A percentile compares a stretch with the other conserved stretches of the same genome.
These are phyloP conservation scores for Fusarium newnesense DNA, from an alignment of 2,329 filamentous ascomycete genomes.

Conservation along the genomic window DNA sequence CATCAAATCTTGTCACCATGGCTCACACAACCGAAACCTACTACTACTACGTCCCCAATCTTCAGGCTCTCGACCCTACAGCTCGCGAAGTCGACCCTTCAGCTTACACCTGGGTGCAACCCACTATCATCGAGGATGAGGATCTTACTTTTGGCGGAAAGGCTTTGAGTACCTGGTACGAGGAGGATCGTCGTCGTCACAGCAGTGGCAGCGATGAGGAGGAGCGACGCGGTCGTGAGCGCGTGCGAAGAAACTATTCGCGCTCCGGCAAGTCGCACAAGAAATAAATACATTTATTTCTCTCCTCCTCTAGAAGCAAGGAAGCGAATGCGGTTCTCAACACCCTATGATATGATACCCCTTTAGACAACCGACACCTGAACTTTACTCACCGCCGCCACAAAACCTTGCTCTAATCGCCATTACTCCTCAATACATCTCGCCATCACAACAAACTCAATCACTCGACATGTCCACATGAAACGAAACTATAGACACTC, in stretches of 20 bases:
- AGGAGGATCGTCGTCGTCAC: slow-evolving; percentile 63
- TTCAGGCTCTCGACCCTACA: slow-evolving; percentile 47
- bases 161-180: slow-evolving; percentile 68
- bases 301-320: background rate
- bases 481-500: slow-evolving; percentile 40
- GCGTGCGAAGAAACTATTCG: slow-evolving; percentile 48
- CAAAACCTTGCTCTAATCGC: slow-evolving; percentile 12
- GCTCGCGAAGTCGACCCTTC: slow-evolving; percentile 49
- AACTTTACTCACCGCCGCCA: slow-evolving; percentile 9
- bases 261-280: slow-evolving; percentile 45
- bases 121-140: slow-evolving; percentile 69
- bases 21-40: slow-evolving; percentile 42
- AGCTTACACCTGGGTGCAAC: slow-evolving; percentile 59
- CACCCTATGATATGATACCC: slow-evolving; percentile 33
- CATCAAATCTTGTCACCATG: slow-evolving; percentile 25
- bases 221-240: slow-evolving; percentile 53
- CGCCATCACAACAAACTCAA: slow-evolving; percentile 25
- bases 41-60: slow-evolving; percentile 50
- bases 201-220: slow-evolving; percentile 54
- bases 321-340: slow-evolving; percentile 19
- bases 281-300: slow-evolving; percentile 39
- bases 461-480: slow-evolving; percentile 27
- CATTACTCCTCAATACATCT: slow-evolving; percentile 1
- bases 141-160: slow-evolving; percentile 71
- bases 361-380: slow-evolving; percentile 12